Base-by-base conservation (phyloP, 2,329 filamentous ascomycete species). In the Nemania sp. region DNA sequence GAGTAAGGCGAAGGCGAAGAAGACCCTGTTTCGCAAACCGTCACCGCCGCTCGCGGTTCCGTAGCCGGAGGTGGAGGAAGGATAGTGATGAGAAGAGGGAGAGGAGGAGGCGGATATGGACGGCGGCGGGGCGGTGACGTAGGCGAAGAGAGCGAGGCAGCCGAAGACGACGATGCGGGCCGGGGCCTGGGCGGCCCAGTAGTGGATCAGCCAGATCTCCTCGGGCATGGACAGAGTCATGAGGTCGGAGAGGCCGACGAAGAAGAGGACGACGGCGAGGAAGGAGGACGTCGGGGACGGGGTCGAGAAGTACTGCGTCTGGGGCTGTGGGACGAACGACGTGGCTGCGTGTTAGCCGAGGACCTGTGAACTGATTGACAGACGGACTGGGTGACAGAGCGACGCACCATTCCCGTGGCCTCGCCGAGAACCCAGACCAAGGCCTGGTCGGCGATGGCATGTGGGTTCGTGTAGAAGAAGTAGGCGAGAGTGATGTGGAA, bases 401-500 rank as follows among this genome's bases (percentile, higher is more conserved):
- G 12, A 62, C 81, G 60, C 81, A 94, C 91, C 74, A 97, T 84
- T 68, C 88, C 86, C 87, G 96, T 90, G 54, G 90, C 87, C 75
- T 96, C 90, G 56, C 92, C 92, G 25, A 97, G 78, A 32, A 97
- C 83, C 68, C 87, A 91, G 49, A 97, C 90, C 20, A 96, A 75
- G 54, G 89, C 87, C 71, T 96, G 91, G 72, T 94, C 89, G 50
- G 90, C 87, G 69, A 97, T 82, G 45, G 84, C 81, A 63, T 79
- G 78, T 5, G 93, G 93, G 60, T 83, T 87, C 43, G 86, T 89
- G 69, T 96, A 82, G 78, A 97, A 89, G 79, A 95, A 91, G 63
- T 89, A 92, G 69, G 88, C 92, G 50, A 95, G 80, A 5, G 90
- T 91, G 66, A 97, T 77, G 78, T 97, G 91, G 79, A 95, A 92